A percentile compares a stretch with the other conserved stretches of the same genome.
These are phyloP conservation scores for Fistulinella staudtii DNA, from an alignment of 1,284 basidiomycete genomes.

Conservation along the genomic window DNA sequence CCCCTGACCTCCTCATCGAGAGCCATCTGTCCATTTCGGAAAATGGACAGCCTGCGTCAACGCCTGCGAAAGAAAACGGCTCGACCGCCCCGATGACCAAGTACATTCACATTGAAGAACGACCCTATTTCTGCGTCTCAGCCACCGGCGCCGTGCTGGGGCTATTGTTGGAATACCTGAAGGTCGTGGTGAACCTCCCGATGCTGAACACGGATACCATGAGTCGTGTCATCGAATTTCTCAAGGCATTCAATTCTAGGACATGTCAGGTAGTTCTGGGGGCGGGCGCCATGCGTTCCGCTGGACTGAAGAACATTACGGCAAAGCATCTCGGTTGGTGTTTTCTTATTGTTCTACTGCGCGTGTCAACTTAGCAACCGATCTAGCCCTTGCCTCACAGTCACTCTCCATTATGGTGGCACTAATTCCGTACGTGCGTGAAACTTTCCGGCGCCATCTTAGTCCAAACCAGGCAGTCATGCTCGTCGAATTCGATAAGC, in stretches of 20 bases:
- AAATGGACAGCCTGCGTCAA: conserved; percentile 26
- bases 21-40: conserved; percentile 1
- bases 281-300: conserved; percentile 96
- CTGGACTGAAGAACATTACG: conserved; percentile 97
- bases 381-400: conserved; percentile 87
- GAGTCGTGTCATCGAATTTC: conserved; percentile 90
- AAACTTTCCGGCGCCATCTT: conserved; percentile 90
- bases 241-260: conserved; percentile 97
- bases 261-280: conserved; percentile 98
- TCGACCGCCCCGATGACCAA: conserved; percentile 47
- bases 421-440: conserved; percentile 95
- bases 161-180: conserved; percentile 83
- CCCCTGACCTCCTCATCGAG: conserved; percentile 58
- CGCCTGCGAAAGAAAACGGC: conserved; percentile 28
- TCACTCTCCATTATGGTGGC: conserved; percentile 91
- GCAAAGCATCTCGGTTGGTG: conserved; percentile 87
- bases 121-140: conserved; percentile 79
- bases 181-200: conserved; percentile 84
- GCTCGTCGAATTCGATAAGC: conserved; percentile 96
- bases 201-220: conserved; percentile 92
- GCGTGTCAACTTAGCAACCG: conserved; percentile 11
- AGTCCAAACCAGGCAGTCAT: conserved; percentile 93
- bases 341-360: conserved; percentile 10
- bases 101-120: conserved; percentile 80
- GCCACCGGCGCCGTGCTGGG: conserved; percentile 80